Evolutionary conservation across 2,329 filamentous ascomycete genomes (phyloP), one percentile per base, ranked within the genome.

Genomic region (Cordyceps javanica): DNA sequence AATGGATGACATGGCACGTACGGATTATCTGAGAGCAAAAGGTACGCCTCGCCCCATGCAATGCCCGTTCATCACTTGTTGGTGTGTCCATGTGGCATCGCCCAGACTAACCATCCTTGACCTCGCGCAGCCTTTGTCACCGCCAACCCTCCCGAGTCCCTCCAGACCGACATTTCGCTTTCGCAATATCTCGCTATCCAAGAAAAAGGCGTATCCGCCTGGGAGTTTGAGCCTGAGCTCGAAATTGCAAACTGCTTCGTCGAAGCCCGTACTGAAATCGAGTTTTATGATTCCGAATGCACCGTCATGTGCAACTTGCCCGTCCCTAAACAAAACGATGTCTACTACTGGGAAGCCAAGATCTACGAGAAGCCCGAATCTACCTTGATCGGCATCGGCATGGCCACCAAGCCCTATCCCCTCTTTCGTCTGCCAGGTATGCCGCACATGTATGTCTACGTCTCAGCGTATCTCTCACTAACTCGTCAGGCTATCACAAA

Each of bases 201-300:
- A 76, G 94, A 99, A 77, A 99, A 99, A 73, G 94, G 94, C 52
- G 93, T 99, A n/a, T 96, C 94, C 5, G 94, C 94, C 7, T 99
- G 94, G 94, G 94, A 99, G 72, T 99, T 99, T 68, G 94, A 97
- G 72, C 94, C 94, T n/a, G 94, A 99, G 72, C 77, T 97, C 36
- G 94, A 99, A 73, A 97, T 97, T 64, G 94, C 94, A 64, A 97
- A 97, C 73, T 99, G 94, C 73, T 99, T 99, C 69, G 94, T 99
- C 62, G 93, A 99, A 74, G 93, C 78, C 41, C 85, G 94, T 63
- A 99, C 94, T 11, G 94, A 99, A 72, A 96, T 99, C 62, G 94
- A 99, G 71, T 99, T 99, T 75, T 99, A 96, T 69, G 94, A 99
- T 73, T 94, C 91, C 2, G 94, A 96, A 71, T 97, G 93, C 76